Percentiles rank a stretch among this genome's conserved stretches.
Evolutionary conservation across 176 grass and related monocot species (phyloP).

Genomic region (Paspalum notatum): DNA sequence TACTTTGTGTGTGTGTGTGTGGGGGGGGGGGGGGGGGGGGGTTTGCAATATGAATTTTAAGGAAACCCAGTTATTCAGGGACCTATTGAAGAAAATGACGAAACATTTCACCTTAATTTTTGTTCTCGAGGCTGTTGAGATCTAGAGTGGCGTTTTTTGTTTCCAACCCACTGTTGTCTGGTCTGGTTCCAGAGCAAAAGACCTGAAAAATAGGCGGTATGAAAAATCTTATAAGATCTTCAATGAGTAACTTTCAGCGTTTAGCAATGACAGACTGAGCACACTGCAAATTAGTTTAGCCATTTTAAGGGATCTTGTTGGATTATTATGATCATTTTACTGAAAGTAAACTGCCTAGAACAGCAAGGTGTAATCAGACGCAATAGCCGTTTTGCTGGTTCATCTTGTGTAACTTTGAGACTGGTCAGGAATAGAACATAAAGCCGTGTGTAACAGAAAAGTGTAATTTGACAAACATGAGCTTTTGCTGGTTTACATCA

Average conservation of each 20-base stretch:
- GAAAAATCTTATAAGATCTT: conserved; percentile 12
- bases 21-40: no score
- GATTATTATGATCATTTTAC: conserved; percentile 16
- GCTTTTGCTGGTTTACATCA: not conserved
- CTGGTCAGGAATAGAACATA: not conserved
- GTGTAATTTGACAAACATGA: not conserved
- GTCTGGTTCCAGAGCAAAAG: conserved; percentile 89
- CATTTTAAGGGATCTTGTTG: not conserved
- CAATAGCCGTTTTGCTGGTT: not conserved
- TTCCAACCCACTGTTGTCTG: conserved; percentile 84
- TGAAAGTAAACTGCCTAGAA: not conserved
- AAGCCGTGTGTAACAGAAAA: conserved; percentile 18
- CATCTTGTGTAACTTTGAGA: not conserved
- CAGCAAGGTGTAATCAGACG: not conserved
- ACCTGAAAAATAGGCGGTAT: conserved; percentile 45
- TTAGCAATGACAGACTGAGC: not conserved
- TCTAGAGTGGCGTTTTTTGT: conserved; percentile 46
- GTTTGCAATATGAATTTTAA: not conserved
- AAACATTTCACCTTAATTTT: conserved; percentile 67
- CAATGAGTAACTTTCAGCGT: not conserved
- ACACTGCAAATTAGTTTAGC: not conserved
- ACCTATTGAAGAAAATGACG: not conserved
- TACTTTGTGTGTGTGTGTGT: no score
- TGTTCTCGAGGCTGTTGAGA: conserved; percentile 63
- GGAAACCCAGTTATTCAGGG: not conserved